Conservation (phyloP, 139 green algal species). For the Ostreobium quekettii region DNA sequence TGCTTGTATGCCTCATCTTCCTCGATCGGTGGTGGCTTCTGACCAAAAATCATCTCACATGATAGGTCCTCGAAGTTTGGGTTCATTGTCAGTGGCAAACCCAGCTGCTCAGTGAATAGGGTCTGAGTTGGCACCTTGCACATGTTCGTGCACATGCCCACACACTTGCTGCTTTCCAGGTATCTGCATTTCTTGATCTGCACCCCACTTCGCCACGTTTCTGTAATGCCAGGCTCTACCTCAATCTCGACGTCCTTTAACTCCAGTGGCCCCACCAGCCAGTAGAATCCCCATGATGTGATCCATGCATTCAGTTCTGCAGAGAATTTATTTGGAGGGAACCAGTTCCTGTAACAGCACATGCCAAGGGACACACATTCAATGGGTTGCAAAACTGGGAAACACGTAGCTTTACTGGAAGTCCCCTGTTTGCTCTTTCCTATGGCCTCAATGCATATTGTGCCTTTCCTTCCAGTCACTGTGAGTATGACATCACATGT, state of each 20-base stretch:
- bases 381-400: neutral
- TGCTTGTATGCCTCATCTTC: slow-evolving; percentile 40
- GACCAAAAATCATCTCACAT: slow-evolving; percentile 62
- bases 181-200: slow-evolving; percentile 61
- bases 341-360: slow-evolving; percentile 28
- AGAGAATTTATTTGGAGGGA: slow-evolving; percentile 37
- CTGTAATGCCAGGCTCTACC: slow-evolving; percentile 19
- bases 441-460: too few relatives aligned
- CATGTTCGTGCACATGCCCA: slow-evolving; percentile 59
- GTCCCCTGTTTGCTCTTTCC: too few relatives aligned
- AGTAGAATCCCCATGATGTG: slow-evolving; percentile 30
- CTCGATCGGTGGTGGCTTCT: slow-evolving; percentile 36
- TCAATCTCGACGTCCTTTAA: slow-evolving; percentile 33
- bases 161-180: slow-evolving; percentile 49
- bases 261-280: slow-evolving; percentile 49
- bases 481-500: neutral
- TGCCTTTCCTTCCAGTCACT: neutral
- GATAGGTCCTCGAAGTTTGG: slow-evolving; percentile 58
- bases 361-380: neutral
- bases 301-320: slow-evolving; percentile 48
- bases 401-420: too few relatives aligned
- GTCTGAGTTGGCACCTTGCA: slow-evolving; percentile 57
- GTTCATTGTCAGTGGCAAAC: slow-evolving; percentile 58
- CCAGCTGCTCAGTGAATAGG: slow-evolving; percentile 52
- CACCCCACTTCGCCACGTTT: slow-evolving; percentile 31